Evolutionary conservation across 768 basidiomycete species (phyloP).

Genomic region (Stropharia rugosoannulata): DNA sequence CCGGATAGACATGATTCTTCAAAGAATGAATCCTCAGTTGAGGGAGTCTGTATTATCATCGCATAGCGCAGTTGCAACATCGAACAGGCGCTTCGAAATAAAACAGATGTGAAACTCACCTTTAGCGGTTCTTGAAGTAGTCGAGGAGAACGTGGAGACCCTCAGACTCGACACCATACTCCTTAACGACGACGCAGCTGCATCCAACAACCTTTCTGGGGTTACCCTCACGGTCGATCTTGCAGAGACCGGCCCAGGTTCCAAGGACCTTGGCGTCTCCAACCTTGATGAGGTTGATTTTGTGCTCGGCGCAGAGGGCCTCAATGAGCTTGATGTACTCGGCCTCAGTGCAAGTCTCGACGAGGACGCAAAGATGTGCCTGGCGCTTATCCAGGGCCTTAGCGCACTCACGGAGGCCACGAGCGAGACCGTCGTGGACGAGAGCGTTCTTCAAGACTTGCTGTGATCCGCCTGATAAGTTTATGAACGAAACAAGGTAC

Average conservation of each 20-base stretch:
- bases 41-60: constrained; percentile 96
- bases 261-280: constrained; percentile 98
- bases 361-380: constrained; percentile 97
- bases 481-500: background rate
- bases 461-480: constrained; percentile 37
- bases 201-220: constrained; percentile 94
- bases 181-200: constrained; percentile 96
- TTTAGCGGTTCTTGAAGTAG: constrained; percentile 94
- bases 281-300: constrained; percentile 99
- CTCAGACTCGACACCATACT: constrained; percentile 94
- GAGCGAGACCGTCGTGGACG: constrained; percentile 96
- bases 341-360: constrained; percentile 98
- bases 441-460: constrained; percentile 99
- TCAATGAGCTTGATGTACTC: constrained; percentile 99
- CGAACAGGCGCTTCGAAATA: constrained; percentile 2
- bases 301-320: constrained; percentile 98
- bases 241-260: constrained; percentile 98
- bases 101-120: constrained; percentile 27
- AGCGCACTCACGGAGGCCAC: constrained; percentile 95
- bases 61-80: constrained; percentile 10
- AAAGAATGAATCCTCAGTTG: constrained; percentile 69
- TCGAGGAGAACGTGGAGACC: constrained; percentile 92
- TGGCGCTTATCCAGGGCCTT: constrained; percentile 99
- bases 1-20: constrained; percentile 84
- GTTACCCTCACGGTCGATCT: constrained; percentile 99